Base-by-base conservation (phyloP, 1,139 yeast species). In the Yamadazyma epiphylla region DNA sequence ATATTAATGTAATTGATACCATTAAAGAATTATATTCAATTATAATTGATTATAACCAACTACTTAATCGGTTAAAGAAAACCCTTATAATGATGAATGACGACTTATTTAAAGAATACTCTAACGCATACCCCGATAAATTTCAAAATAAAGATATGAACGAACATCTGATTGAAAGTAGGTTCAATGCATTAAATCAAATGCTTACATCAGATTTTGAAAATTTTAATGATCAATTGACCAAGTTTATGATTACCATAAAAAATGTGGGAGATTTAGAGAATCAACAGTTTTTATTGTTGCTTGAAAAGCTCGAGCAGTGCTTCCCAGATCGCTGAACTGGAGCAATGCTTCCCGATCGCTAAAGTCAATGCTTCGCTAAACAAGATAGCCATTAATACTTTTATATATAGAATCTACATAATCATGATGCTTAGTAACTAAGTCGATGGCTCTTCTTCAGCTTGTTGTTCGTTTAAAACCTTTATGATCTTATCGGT, bases 401-500 rank as follows among this genome's bases (percentile, higher is more conserved):
- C n/a, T n/a, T 28, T 13, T 20, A 22, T 30, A 29, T 24, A 30
- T n/a, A n/a, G n/a, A n/a, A n/a, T n/a, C n/a, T n/a, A n/a, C n/a
- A n/a, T n/a, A n/a, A n/a, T n/a, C n/a, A n/a, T n/a, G n/a, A n/a
- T n/a, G n/a, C n/a, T n/a, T n/a, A n/a, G n/a, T n/a, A 24, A 26
- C 30, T 22, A 31, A 37, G 27, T 31, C 22, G n/a, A n/a, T n/a
- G n/a, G n/a, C 24, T 38, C 49, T 30, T 49, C 58, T 31, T 52
- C 57, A 25, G 72, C 70, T 43, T 74, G 81, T 55, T 80, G 85
- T 48, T 81, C 87, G 47, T 81, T 85, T 53, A 89, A 70, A 36
- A 65, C 70, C 45, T 77, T 78, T 38, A 91, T 91, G 33, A 89
- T 84, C 36, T 73, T 82, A 31, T 86, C 87, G 49, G 95, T 87